A percentile compares a stretch with the other conserved stretches of the same genome.
phyloP scores from a whole-genome alignment of 192 early-diverging fungal species.

The Linnemannia zychae region DNA sequence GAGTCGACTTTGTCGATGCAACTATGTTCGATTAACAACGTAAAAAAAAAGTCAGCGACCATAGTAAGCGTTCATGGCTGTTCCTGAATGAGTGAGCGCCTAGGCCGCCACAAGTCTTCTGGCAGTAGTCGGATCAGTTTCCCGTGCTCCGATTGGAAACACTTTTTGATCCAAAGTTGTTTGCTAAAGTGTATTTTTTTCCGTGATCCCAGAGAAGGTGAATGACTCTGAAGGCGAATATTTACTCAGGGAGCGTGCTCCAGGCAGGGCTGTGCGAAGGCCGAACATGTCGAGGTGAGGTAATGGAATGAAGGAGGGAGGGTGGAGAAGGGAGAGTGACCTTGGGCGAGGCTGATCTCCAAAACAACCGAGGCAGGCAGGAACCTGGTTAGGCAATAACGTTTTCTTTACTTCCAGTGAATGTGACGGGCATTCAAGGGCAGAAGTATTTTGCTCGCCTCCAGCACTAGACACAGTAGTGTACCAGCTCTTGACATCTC shows the following conservation, averaged over 20 bases:
- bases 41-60: background rate
- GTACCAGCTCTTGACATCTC: background rate
- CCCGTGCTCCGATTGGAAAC: background rate
- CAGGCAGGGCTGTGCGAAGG: constrained; percentile 45
- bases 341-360: constrained; percentile 18
- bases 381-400: background rate
- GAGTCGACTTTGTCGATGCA: constrained; percentile 40
- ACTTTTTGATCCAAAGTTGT: background rate
- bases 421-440: background rate
- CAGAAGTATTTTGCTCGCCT: background rate
- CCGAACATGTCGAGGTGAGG: constrained; percentile 38
- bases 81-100: too few relatives aligned
- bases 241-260: constrained; percentile 54
- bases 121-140: background rate
- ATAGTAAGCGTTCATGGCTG: background rate
- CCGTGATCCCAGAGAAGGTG: background rate
- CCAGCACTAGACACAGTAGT: background rate
- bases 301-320: background rate
- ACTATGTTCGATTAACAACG: constrained; percentile 15
- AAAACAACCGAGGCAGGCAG: constrained; percentile 9
- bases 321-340: background rate
- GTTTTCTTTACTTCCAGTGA: background rate
- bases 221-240: background rate
- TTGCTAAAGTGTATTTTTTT: background rate
- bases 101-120: background rate